Evolutionary conservation across 208 protist genomes (phyloP), one percentile per base, ranked within the genome.

Genomic region (Leishmania lainsoni): DNA sequence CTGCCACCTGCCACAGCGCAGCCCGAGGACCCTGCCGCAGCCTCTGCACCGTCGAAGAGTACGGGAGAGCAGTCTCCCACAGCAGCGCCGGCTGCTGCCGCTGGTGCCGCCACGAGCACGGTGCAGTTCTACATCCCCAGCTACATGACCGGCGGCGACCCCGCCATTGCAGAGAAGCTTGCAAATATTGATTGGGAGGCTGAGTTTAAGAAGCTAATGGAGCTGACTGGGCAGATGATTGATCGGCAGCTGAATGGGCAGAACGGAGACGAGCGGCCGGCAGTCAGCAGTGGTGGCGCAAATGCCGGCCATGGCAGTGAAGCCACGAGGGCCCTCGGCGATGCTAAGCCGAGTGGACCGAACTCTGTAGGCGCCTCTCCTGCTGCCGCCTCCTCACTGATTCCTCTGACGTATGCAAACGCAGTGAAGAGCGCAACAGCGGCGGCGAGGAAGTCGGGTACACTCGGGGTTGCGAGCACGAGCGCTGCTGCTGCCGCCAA

Each of bases 151-250:
- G 81, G 81, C 52, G 75, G 73, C 61, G 81, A 81, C 68, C 56
- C 75, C 17, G 75, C 75, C 45, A 83, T 83, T 35, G 75, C 74
- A 0, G 83, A 83, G 65, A 71, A 79, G 71, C 73, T 78, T 32
- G 35, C 79, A 14, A 83, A 73, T 51, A 90, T 92, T 39, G 89
- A 96, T 78, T 96, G 93, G 93, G 79, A 77, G 10, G 90, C 90
- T 20, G 91, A 95, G 84, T 96, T 93, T 75, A 83, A 90, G 71
- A 83, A 89, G 48, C 85, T 96, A 61, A 93, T 96, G 93, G 81
- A 84, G 49, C 85, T 95, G 59, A 96, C 93, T 20, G 86, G 82
- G 26, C 82, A 94, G 73, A 76, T 94, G 71, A 90, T 96, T 66
- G 84, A 93, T 32, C 81, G 85, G 51, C 93, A 96, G 80, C 80